Evolutionary conservation across 2,329 filamentous ascomycete genomes (phyloP).

Genomic region (Hypomyces rosellus): DNA sequence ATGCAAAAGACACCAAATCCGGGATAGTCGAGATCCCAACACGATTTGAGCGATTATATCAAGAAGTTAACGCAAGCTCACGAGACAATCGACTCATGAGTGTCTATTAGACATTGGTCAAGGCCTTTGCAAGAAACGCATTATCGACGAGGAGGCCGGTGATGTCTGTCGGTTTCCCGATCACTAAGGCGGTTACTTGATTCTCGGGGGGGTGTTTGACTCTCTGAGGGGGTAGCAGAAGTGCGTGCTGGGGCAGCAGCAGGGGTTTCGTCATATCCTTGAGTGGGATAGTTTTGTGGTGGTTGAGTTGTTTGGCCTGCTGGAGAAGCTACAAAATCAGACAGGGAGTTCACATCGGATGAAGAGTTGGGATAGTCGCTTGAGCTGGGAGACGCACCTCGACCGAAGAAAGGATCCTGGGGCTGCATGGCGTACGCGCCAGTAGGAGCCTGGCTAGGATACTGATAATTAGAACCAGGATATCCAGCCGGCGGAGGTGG

Average conservation of each 20-base stretch:
- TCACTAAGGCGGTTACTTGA: conserved; percentile 35
- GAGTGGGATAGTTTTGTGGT: conserved; percentile 34
- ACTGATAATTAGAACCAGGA: conserved; percentile 26
- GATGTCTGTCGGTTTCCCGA: conserved; percentile 36
- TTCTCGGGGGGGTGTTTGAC: conserved; percentile 33
- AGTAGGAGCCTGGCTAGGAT: conserved; percentile 31
- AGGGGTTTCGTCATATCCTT: conserved; percentile 45
- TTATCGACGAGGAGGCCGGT: conserved; percentile 34
- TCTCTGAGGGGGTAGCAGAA: conserved; percentile 31
- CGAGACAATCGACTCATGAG: conserved; percentile 8
- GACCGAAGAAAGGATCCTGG: conserved; percentile 50
- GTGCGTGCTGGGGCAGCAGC: conserved; percentile 29
- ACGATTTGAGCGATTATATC: conserved; percentile 21
- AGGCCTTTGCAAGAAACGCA: conserved; percentile 14
- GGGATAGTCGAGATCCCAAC: conserved; percentile 20
- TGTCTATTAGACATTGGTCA: conserved; percentile 12
- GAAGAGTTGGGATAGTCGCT: conserved; percentile 7
- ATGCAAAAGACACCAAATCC: conserved; percentile 19
- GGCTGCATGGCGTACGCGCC: conserved; percentile 36
- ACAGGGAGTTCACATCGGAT: conserved; percentile 18
- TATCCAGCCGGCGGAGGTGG: conserved; percentile 27
- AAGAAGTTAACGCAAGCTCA: conserved; percentile 26
- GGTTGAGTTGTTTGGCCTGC: conserved; percentile 36
- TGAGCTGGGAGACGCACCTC: conserved; percentile 48
- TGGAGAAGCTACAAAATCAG: conserved; percentile 48